A percentile compares a stretch with the other conserved stretches of the same genome.
phyloP scores from a whole-genome alignment of 108 stramenopile species.

The Pseudonitzschia pungens region DNA sequence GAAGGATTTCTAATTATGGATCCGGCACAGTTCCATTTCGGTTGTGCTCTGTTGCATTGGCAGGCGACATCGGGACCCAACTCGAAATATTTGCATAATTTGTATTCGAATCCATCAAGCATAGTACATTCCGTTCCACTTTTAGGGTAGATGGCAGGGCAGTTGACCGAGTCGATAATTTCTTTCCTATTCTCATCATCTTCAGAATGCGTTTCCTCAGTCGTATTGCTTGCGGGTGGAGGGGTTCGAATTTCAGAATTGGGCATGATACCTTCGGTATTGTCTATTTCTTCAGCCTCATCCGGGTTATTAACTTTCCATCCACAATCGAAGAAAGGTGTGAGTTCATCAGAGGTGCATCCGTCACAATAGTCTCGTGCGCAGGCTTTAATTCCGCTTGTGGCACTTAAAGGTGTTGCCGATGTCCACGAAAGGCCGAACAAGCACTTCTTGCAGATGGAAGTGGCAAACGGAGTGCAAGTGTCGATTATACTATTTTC shows the following conservation, averaged over 20 bases:
- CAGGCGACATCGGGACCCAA: background rate
- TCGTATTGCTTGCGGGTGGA: background rate
- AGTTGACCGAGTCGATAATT: background rate
- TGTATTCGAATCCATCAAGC: background rate
- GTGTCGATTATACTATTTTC: background rate
- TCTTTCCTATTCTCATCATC: background rate
- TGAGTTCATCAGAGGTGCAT: background rate
- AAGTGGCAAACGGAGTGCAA: background rate
- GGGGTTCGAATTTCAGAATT: background rate
- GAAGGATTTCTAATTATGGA: background rate
- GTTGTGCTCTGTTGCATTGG: background rate
- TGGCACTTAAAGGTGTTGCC: background rate
- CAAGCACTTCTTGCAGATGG: background rate
- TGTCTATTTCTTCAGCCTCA: background rate
- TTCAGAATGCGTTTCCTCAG: background rate
- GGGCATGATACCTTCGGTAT: background rate
- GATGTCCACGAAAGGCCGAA: background rate
- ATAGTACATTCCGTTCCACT: conserved; percentile 1
- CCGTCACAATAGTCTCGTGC: background rate
- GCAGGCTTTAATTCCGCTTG: background rate
- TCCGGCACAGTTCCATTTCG: background rate
- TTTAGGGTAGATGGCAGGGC: background rate
- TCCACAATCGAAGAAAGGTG: conserved; percentile 6
- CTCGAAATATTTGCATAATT: background rate
- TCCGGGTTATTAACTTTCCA: background rate